Evolutionary conservation across 2,329 filamentous ascomycete genomes (phyloP).

Genomic region (Alternaria burnsii): DNA sequence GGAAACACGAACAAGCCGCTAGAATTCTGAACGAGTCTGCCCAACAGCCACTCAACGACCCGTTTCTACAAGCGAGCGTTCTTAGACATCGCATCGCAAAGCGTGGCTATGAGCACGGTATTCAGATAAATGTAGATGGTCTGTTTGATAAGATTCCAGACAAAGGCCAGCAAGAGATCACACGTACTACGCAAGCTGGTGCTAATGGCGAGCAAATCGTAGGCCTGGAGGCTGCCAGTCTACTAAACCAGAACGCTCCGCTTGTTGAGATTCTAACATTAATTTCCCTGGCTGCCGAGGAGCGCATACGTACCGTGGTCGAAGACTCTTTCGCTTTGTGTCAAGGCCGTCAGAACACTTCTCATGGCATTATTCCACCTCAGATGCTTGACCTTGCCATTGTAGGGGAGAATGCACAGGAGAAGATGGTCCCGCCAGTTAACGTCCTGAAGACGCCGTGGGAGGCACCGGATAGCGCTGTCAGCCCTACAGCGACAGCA

Average conservation of each 20-base stretch:
- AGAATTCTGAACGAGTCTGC: slow-evolving; percentile 66
- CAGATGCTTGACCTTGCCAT: slow-evolving; percentile 78
- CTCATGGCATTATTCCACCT: slow-evolving; percentile 79
- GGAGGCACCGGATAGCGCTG: slow-evolving; percentile 59
- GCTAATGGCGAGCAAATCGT: slow-evolving; percentile 70
- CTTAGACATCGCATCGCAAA: slow-evolving; percentile 65
- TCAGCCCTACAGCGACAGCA: slow-evolving; percentile 62
- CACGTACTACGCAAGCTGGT: slow-evolving; percentile 57
- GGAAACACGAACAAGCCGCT: slow-evolving; percentile 72
- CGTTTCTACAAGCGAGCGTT: slow-evolving; percentile 73
- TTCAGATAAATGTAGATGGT: slow-evolving; percentile 67
- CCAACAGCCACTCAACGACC: slow-evolving; percentile 75
- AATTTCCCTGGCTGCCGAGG: slow-evolving; percentile 82
- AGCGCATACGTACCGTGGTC: slow-evolving; percentile 76
- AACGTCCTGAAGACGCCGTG: slow-evolving; percentile 51
- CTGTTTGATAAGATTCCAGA: slow-evolving; percentile 54
- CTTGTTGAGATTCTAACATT: slow-evolving; percentile 85
- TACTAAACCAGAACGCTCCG: slow-evolving; percentile 74
- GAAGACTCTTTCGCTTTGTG: slow-evolving; percentile 79
- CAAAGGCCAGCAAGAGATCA: slow-evolving; percentile 39
- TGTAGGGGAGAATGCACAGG: slow-evolving; percentile 55
- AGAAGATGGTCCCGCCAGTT: slow-evolving; percentile 49
- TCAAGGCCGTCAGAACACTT: slow-evolving; percentile 75
- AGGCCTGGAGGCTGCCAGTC: slow-evolving; percentile 63
- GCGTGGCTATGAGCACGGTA: slow-evolving; percentile 66